phyloP scores from a whole-genome alignment of 2,329 filamentous ascomycete genomes.

The Nemania sp. region DNA sequence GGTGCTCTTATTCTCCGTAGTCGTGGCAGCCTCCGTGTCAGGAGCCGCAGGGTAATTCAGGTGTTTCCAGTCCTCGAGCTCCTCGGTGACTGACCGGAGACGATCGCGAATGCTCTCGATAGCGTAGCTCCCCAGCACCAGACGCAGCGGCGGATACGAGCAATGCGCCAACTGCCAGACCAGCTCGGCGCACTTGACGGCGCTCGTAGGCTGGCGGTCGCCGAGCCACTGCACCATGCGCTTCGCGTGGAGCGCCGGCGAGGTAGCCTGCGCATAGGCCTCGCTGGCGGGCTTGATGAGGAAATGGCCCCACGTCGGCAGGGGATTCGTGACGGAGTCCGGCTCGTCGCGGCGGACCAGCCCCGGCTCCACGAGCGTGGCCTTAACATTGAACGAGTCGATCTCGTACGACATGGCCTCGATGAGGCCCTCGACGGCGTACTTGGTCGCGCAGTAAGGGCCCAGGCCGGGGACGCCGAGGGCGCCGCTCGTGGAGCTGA shows the following conservation, averaged over 20 bases:
- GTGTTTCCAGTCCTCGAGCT: constrained; percentile 94
- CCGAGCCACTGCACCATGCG: constrained; percentile 95
- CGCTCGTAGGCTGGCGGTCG: constrained; percentile 91
- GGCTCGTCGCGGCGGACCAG: constrained; percentile 89
- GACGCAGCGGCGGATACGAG: constrained; percentile 86
- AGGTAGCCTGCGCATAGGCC: constrained; percentile 80
- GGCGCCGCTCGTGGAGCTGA: constrained; percentile 91
- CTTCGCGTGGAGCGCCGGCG: constrained; percentile 88
- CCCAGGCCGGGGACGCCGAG: constrained; percentile 94
- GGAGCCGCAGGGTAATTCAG: constrained; percentile 71
- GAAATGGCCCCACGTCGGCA: constrained; percentile 92
- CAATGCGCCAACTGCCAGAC: constrained; percentile 97
- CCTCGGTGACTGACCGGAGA: constrained; percentile 90
- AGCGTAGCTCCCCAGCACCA: constrained; percentile 92
- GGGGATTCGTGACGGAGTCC: constrained; percentile 63
- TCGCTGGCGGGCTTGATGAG: constrained; percentile 87
- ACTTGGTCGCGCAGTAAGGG: constrained; percentile 96
- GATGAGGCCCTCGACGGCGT: constrained; percentile 93
- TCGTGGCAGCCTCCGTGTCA: constrained; percentile 38
- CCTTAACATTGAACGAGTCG: constrained; percentile 90
- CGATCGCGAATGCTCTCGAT: constrained; percentile 96
- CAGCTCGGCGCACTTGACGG: constrained; percentile 90
- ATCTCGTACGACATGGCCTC: constrained; percentile 98
- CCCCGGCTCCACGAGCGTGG: constrained; percentile 91
- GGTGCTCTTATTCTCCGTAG: constrained; percentile 49